These are phyloP conservation scores for Pholiota microspora DNA, from an alignment of 768 basidiomycete genomes.

Conservation along the genomic window DNA sequence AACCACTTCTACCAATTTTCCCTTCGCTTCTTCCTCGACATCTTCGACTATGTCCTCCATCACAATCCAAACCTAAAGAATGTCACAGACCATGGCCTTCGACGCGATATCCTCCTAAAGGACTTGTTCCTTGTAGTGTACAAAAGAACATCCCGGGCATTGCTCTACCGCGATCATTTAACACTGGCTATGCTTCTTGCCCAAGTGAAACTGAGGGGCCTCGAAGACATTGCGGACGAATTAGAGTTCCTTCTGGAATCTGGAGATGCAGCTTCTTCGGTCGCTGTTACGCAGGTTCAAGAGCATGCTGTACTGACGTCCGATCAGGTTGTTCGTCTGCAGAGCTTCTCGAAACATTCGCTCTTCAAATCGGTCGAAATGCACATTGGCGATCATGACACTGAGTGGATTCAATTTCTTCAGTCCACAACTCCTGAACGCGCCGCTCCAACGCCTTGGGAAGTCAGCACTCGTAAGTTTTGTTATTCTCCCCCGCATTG, in stretches of 20 bases:
- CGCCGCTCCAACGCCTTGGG: constrained; percentile 77
- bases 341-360: constrained; percentile 66
- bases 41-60: constrained; percentile 92
- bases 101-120: constrained; percentile 78
- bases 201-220: constrained; percentile 80
- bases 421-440: constrained; percentile 64
- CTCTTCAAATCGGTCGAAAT: constrained; percentile 76
- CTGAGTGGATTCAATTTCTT: constrained; percentile 73
- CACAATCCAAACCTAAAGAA: constrained; percentile 88
- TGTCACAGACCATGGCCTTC: constrained; percentile 66
- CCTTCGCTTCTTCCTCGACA: constrained; percentile 95
- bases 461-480: constrained; percentile 69
- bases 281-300: constrained; percentile 31
- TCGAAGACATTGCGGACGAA: constrained; percentile 81
- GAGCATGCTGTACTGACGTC: constrained; percentile 51
- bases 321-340: constrained; percentile 69
- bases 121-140: constrained; percentile 91
- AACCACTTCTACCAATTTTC: constrained; percentile 99
- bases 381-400: constrained; percentile 59
- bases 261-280: constrained; percentile 55
- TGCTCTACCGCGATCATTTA: constrained; percentile 87
- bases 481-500: background rate
- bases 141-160: constrained; percentile 83
- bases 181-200: constrained; percentile 89
- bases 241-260: constrained; percentile 92